phyloP scores from a whole-genome alignment of 2,329 filamentous ascomycete genomes.

The Canariomyces notabilis region DNA sequence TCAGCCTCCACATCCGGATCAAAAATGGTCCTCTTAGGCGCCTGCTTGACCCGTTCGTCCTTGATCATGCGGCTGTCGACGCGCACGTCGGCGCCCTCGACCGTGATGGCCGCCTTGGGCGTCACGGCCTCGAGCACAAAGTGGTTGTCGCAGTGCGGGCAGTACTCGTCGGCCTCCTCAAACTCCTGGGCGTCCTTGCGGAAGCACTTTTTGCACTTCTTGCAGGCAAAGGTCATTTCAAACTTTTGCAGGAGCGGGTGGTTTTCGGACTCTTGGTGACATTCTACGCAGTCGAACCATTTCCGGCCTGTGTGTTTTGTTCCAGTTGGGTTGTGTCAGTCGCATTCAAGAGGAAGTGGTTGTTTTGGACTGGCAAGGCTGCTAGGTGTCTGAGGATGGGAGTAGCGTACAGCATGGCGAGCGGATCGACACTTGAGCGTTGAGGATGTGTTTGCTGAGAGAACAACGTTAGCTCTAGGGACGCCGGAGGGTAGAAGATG shows the following conservation, averaged over 20 bases:
- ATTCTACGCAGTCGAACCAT: conserved; percentile 99
- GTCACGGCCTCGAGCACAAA: conserved; percentile 86
- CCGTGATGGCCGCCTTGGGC: conserved; percentile 73
- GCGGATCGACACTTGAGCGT: conserved; percentile 94
- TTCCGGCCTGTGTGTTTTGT: conserved; percentile 60
- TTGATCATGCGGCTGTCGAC: conserved; percentile 87
- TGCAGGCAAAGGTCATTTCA: conserved; percentile 95
- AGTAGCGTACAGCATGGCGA: conserved; percentile 78
- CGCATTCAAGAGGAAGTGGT: too few species aligned
- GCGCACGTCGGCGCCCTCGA: conserved; percentile 87
- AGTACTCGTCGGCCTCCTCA: conserved; percentile 97
- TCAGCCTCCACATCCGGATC: conserved; percentile 70
- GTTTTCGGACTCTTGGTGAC: conserved; percentile 74
- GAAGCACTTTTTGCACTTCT: conserved; percentile 98
- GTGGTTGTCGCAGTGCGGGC: conserved; percentile 98
- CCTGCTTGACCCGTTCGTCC: conserved; percentile 68
- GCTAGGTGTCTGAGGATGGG: not conserved
- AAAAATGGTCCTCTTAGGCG: conserved; percentile 63
- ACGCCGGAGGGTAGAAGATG: not conserved
- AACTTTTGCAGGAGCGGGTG: conserved; percentile 71
- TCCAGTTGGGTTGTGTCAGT: not conserved
- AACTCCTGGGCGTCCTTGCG: conserved; percentile 89
- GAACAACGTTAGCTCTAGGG: conserved; percentile 9
- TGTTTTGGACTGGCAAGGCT: too few species aligned
- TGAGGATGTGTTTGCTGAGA: conserved; percentile 89